Percentiles rank a stretch among this genome's conserved stretches.
phyloP scores from a whole-genome alignment of 2,329 filamentous ascomycete genomes.

The Myrmaecium sp. region DNA sequence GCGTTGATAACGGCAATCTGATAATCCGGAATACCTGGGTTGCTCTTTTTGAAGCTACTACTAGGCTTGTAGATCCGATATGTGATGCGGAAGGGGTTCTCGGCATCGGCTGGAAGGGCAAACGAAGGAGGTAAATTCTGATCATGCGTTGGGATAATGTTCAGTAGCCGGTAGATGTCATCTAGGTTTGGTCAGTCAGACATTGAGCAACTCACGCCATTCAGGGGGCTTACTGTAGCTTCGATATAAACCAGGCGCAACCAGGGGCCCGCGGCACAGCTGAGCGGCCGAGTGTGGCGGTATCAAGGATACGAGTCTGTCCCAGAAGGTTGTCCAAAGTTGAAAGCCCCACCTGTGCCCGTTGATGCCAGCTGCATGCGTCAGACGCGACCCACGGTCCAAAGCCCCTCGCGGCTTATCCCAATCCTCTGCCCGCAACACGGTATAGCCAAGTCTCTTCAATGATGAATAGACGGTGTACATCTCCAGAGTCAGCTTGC shows the following conservation, averaged over 20 bases:
- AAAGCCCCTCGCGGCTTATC: conserved; percentile 11
- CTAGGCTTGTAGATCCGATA: conserved; percentile 71
- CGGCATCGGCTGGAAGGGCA: conserved; percentile 13
- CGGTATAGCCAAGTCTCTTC: conserved; percentile 65
- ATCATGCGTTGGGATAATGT: conserved; percentile 56
- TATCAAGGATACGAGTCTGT: not conserved
- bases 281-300: not conserved
- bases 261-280: conserved; percentile 37
- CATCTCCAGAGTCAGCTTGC: conserved; percentile 50
- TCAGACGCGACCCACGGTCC: conserved; percentile 3
- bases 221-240: conserved; percentile 33
- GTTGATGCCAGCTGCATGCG: conserved; percentile 6
- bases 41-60: conserved; percentile 44
- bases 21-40: conserved; percentile 65
- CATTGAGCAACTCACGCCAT: conserved; percentile 16
- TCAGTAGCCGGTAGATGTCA: conserved; percentile 60
- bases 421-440: conserved; percentile 50
- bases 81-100: conserved; percentile 51
- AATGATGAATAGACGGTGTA: conserved; percentile 80
- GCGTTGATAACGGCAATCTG: conserved; percentile 69
- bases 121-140: conserved; percentile 27
- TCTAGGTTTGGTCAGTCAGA: conserved; percentile 7
- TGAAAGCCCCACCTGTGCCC: conserved; percentile 1
- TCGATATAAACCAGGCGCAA: conserved; percentile 36
- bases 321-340: not conserved